A percentile compares a stretch with the other conserved stretches of the same genome.
These are phyloP conservation scores for Exserohilum turcica DNA, from an alignment of 2,329 filamentous ascomycete genomes.

Conservation along the genomic window DNA sequence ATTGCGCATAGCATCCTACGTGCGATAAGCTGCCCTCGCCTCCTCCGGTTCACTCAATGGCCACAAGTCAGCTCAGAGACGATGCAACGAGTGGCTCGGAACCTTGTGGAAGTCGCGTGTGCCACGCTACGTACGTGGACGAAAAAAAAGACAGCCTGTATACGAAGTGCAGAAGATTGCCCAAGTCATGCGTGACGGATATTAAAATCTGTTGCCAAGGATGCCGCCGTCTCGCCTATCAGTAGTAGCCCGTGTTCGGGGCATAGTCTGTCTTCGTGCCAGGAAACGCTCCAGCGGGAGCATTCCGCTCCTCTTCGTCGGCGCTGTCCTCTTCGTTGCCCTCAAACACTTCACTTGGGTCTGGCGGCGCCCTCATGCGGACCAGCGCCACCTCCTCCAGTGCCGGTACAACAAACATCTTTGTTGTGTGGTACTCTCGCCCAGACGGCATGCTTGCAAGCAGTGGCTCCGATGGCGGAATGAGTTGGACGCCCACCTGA, in stretches of 20 bases:
- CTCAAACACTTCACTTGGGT: slow-evolving; percentile 52
- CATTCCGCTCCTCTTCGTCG: slow-evolving; percentile 41
- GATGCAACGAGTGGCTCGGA: too few relatives aligned
- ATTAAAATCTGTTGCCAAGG: background rate
- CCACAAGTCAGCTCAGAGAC: too few relatives aligned
- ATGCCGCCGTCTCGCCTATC: slow-evolving; percentile 8
- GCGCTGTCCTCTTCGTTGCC: slow-evolving; percentile 45
- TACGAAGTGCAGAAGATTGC: too few relatives aligned
- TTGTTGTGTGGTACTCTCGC: slow-evolving; percentile 78
- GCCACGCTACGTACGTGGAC: too few relatives aligned
- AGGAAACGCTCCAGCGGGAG: slow-evolving; percentile 45
- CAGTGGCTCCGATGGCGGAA: slow-evolving; percentile 74
- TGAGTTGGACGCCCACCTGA: slow-evolving; percentile 77
- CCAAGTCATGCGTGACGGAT: background rate
- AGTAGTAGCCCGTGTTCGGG: slow-evolving; percentile 40
- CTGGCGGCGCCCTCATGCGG: slow-evolving; percentile 62
- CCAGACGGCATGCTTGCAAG: slow-evolving; percentile 83
- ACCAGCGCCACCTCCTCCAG: slow-evolving; percentile 68
- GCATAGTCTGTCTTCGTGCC: slow-evolving; percentile 42
- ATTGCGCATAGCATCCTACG: too few relatives aligned
- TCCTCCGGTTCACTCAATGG: too few relatives aligned
- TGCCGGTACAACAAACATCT: slow-evolving; percentile 67
- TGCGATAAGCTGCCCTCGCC: too few relatives aligned
- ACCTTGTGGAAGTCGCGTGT: too few relatives aligned
- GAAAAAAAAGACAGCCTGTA: too few relatives aligned